Base-by-base conservation (phyloP, 306 rosid genomes). In the Canavalia ensiformis region DNA sequence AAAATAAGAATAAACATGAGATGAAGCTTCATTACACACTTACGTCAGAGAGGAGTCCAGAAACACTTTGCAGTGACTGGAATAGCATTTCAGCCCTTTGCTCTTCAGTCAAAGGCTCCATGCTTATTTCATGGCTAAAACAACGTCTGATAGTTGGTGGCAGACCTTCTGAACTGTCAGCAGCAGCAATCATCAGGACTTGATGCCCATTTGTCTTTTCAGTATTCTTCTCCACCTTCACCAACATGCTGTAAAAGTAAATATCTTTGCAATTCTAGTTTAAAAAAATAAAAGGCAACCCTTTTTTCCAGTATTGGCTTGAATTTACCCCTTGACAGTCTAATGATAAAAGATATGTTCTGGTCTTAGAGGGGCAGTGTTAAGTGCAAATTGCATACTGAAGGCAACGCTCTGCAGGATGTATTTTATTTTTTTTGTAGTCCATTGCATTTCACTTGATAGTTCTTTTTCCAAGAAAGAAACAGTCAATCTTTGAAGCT, bases 71-170 rank as follows among this genome's bases (percentile, higher is more conserved):
- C 87, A 95, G 87, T 5, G 92, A 91, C 78, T 89, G 90, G 44
- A 86, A 86, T 59, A 95, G 81, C 91, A 95, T 89, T 84, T 88
- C 89, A 78, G 88, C 83, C 73, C 99, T 88, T 81, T 95, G 99
- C 75, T 95, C 98, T 84, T 95, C 99, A 50, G 91, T 88, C 88
- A 95, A 89, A 50, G 99, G 81, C 56, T 92, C 94, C 97, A 93
- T 90, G 74, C 81, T 91, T 83, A 93, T 77, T 89, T 95, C 99
- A 62, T 93, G 99, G 90, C 97, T 95, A 86, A 95, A 93, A 89
- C 98, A 89, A 52, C 97, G 96, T 87, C 98, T 91, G 67, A 95
- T 87, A 60, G 84, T 83, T 74, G 92, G 76, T 50, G 98, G 97
- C 62, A 95, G 88, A 84, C 97, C 99, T 88, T 95, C 98, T 68